Evolutionary conservation across 202 grass and related monocot genomes (phyloP), one percentile per base, ranked within the genome.

Genomic region (Schoenoplectus triqueter): DNA sequence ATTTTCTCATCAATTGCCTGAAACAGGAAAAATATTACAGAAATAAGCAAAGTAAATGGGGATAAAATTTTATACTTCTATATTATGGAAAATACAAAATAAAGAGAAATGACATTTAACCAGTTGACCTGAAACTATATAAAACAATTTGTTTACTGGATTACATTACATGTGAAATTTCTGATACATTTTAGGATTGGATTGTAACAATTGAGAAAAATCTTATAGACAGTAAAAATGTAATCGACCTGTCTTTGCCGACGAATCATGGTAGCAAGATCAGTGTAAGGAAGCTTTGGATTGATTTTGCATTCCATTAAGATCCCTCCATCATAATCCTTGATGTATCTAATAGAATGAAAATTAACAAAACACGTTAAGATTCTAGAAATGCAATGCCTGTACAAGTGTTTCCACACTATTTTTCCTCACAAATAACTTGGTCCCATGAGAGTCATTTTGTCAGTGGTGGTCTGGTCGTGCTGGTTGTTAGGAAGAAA

Each of bases 1-100:
- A 99, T 99, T 72, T 96, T 99, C 87, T 99, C 96, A 76, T 99
- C 96, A 89, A 99, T 96, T 87, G 96, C 89, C 96, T 99, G 87
- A 81, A 63, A 86, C 19, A 83, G 54, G 78, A 39, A 86, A 60
- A 55, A 21, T n/a, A 2, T 45, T 64, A 84, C 47, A 81, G 8
- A 82, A 61, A 41, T 61, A 45, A 55, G 39, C 0, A 6, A 79
- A 60, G 55, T 61, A 59, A 78, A 59, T 40, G 22, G 4, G 52
- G 13, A 41, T 56, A 78, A 56, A 40, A 15, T 57, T 57, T 57
- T 18, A 40, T n/a, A 57, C 73, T 59, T 78, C 22, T 10, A 51
- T 22, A 72, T 51, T 52, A 19, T 22, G 47, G 3, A 52, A 46
- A 51, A 51, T 7, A 52, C 17, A 74, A 46, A 51, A 51, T 7